Conservation (phyloP, 1,284 basidiomycete species). For the Rhodofomes roseus region DNA sequence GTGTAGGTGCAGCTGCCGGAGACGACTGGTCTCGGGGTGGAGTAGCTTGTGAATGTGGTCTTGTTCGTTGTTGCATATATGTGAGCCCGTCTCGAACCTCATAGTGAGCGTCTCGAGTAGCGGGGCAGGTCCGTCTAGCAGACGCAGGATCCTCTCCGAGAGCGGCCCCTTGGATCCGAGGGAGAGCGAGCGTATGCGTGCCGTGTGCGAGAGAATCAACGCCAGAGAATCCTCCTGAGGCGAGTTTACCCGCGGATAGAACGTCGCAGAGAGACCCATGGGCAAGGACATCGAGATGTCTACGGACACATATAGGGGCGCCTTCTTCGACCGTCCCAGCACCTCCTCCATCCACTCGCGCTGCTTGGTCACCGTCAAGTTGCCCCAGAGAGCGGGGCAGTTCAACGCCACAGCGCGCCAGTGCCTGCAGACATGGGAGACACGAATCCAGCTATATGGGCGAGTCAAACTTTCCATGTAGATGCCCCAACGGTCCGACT, state of each 20-base stretch:
- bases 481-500: not conserved
- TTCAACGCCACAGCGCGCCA: not conserved
- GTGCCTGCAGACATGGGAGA: conserved; percentile 1
- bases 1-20: not conserved
- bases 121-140: not conserved
- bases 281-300: not conserved
- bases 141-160: not conserved
- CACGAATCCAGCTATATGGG: not conserved
- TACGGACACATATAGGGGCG: not conserved
- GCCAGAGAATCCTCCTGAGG: not conserved
- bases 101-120: not conserved
- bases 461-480: too few relatives aligned
- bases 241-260: not conserved
- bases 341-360: not conserved
- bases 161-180: not conserved
- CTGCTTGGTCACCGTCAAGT: not conserved
- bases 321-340: not conserved
- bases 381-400: conserved; percentile 1
- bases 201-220: not conserved
- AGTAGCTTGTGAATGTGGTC: not conserved
- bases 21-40: not conserved
- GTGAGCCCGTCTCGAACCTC: not conserved
- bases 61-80: not conserved
- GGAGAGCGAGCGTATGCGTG: not conserved
- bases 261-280: not conserved